Percentiles rank a stretch among this genome's conserved stretches.
Evolutionary conservation across 768 basidiomycete species (phyloP).

Genomic region (Lentinus brumalis): DNA sequence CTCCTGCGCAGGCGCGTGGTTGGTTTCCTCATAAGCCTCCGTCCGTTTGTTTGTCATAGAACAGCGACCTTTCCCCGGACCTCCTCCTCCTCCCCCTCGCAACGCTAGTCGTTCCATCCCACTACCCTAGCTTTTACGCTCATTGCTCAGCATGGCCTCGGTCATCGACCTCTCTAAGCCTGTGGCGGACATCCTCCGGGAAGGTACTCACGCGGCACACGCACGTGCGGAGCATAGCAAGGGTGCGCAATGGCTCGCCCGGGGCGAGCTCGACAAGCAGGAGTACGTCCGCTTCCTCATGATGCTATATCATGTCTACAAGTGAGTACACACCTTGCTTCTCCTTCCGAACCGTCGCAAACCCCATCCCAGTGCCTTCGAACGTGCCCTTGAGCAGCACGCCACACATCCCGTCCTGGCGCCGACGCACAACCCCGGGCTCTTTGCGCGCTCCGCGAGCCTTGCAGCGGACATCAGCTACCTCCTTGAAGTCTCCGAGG

Average conservation of each 20-base stretch:
- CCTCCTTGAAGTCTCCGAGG: conserved; percentile 54
- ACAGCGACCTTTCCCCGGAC: not conserved
- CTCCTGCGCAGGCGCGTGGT: conserved; percentile 19
- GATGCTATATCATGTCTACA: conserved; percentile 80
- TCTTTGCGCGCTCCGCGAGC: conserved; percentile 61
- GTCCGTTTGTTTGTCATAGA: not conserved
- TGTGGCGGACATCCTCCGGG: conserved; percentile 40
- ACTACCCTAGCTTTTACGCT: not conserved
- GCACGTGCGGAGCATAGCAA: conserved; percentile 57
- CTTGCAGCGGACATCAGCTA: conserved; percentile 70
- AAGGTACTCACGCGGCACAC: conserved; percentile 52
- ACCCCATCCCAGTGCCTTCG: conserved; percentile 48
- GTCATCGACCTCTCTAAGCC: conserved; percentile 30
- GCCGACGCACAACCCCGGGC: conserved; percentile 69
- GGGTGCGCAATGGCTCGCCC: conserved; percentile 57
- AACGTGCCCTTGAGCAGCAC: conserved; percentile 59
- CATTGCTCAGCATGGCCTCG: not conserved
- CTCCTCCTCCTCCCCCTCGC: not conserved
- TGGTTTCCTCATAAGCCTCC: not conserved
- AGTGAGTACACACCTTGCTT: conserved; percentile 44
- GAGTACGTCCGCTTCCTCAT: conserved; percentile 75
- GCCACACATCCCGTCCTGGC: conserved; percentile 62
- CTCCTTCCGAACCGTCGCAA: not conserved
- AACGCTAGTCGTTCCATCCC: not conserved
- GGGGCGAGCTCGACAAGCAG: conserved; percentile 57